Percentiles rank a stretch among this genome's conserved stretches.
Evolutionary conservation across 768 basidiomycete genomes (phyloP).

Genomic region (Serendipita indica): DNA sequence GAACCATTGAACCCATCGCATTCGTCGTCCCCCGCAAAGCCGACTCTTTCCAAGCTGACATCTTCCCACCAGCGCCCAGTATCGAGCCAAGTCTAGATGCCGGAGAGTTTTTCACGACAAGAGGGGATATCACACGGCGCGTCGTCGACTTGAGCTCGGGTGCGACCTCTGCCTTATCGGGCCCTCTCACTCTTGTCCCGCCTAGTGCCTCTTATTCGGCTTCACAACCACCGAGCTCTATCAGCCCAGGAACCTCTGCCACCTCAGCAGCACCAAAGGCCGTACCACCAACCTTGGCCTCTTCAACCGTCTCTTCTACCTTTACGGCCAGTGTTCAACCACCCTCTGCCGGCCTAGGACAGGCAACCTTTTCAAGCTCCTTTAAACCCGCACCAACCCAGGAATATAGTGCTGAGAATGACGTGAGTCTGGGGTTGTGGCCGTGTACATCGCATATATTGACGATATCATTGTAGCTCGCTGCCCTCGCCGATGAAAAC

Average conservation of each 20-base stretch:
- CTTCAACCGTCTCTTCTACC: conserved; percentile 23
- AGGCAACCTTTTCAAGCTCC: conserved; percentile 1
- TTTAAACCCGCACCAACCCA: neutral
- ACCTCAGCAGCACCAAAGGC: conserved; percentile 18
- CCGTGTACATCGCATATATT: neutral
- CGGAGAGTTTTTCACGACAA: conserved; percentile 78
- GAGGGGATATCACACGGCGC: conserved; percentile 31
- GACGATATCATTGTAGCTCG: conserved; percentile 5
- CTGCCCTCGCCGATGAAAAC: conserved; percentile 40
- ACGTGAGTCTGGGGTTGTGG: neutral
- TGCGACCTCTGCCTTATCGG: conserved; percentile 18
- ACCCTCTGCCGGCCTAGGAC: conserved; percentile 7
- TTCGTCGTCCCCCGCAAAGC: conserved; percentile 93
- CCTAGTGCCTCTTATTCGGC: conserved; percentile 20
- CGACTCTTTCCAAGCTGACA: conserved; percentile 93
- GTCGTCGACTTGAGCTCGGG: conserved; percentile 71
- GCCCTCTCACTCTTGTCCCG: conserved; percentile 22
- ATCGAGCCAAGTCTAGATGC: conserved; percentile 65
- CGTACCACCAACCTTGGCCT: conserved; percentile 17
- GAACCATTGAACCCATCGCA: conserved; percentile 70
- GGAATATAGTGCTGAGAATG: conserved; percentile 5
- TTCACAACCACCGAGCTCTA: conserved; percentile 16
- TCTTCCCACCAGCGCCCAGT: conserved; percentile 85
- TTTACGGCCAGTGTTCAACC: conserved; percentile 18
- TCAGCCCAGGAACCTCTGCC: conserved; percentile 18